A percentile compares a stretch with the other conserved stretches of the same genome.
phyloP scores from a whole-genome alignment of 2,329 filamentous ascomycete species.

The Aspergillus sp. region DNA sequence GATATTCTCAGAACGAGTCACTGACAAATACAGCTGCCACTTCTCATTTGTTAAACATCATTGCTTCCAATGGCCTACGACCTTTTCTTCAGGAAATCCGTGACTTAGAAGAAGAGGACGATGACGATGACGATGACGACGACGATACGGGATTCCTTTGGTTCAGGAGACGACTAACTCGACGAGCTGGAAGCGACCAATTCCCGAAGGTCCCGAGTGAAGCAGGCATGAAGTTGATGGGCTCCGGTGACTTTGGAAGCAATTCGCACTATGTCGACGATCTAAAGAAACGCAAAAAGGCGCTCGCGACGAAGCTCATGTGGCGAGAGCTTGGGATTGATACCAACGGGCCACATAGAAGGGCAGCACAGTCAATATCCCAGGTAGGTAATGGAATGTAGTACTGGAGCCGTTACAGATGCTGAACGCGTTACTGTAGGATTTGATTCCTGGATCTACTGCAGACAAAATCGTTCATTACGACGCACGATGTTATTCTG shows the following conservation, averaged over 20 bases:
- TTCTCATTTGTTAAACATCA: constrained; percentile 45
- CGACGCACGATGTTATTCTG: constrained; percentile 78
- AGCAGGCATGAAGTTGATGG: constrained; percentile 69
- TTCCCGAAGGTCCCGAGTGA: constrained; percentile 83
- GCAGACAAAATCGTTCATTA: constrained; percentile 86
- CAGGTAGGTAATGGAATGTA: constrained; percentile 46
- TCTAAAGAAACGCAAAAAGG: constrained; percentile 49
- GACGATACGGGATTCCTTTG: constrained; percentile 25
- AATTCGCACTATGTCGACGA: constrained; percentile 50
- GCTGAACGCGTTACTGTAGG: constrained; percentile 36
- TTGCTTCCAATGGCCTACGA: constrained; percentile 47
- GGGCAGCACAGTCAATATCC: constrained; percentile 58
- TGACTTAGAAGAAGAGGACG: constrained; percentile 18
- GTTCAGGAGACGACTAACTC: constrained; percentile 41
- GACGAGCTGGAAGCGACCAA: constrained; percentile 37
- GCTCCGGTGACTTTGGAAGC: constrained; percentile 68
- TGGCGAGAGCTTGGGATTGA: constrained; percentile 74
- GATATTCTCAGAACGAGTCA: background rate
- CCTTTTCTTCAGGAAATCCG: constrained; percentile 41
- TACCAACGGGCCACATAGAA: constrained; percentile 48
- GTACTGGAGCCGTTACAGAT: background rate
- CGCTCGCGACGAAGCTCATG: constrained; percentile 61
- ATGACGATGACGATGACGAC: constrained; percentile 26
- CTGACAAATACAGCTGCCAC: constrained; percentile 22
- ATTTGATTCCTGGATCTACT: constrained; percentile 65